Base-by-base conservation (phyloP, 1,139 yeast genomes). In the Yamadazyma trypodendri region DNA sequence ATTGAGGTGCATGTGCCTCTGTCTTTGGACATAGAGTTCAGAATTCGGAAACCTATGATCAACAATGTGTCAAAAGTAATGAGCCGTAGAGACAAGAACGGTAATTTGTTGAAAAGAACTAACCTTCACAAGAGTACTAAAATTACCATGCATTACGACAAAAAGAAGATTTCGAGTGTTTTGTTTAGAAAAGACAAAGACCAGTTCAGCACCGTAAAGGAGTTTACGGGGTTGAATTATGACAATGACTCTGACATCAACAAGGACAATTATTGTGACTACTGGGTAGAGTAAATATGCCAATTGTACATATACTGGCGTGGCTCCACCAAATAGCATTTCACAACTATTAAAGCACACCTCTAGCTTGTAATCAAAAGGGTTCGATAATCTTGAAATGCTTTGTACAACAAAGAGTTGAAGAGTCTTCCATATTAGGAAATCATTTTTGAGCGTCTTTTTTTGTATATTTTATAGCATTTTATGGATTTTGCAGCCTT, bases 31-130 rank as follows among this genome's bases (percentile, higher is more conserved):
- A n/a, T 40, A 4, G 40, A 46, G 16, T 58, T 62, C 1, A 45
- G 61, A 11, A 50, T 68, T 3, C 48, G 77, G 13, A 64, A 62
- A 37, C 76, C 75, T 2, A 55, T 72, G 13, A 55, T 58, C 10
- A 46, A 52, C 24, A 71, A 65, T 43, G 55, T 63, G 15, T 48
- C 59, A 9, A 65, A 61, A 39, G 50, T 64, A 1, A 56, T 68
- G 15, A 56, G 63, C 11, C 74, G 75, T 1, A 42, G 61, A n/a
- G 75, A 71, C 41, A 49, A 49, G 28, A 54, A 56, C 23, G 75
- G 75, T 0, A 66, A 69, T 34, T 55, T 47, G 16, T 57, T 71
- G 24, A 48, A 47, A 6, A 65, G 65, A 39, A 63, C 60, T 33
- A 59, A 66, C 35, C 48, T 51, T 48, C 49, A 53, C 20, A 40